Percentiles rank a stretch among this genome's conserved stretches.
Conservation (phyloP, 257 asterid genomes). For the Salvia rosmarinus region DNA sequence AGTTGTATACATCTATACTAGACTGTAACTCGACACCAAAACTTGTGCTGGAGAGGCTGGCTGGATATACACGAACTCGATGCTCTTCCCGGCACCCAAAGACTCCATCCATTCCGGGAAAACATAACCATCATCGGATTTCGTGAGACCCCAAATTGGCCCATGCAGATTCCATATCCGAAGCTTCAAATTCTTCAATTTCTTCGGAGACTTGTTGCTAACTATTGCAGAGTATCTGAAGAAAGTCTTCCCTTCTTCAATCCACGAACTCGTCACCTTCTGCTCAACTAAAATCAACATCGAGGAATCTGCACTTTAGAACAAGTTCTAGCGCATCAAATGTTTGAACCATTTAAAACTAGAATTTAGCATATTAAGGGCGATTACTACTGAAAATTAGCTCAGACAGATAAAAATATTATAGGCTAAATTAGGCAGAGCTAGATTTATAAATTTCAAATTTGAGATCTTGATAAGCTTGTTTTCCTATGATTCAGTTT, state of each 20-base stretch:
- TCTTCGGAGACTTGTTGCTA: conserved; percentile 52
- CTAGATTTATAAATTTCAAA: too few relatives aligned
- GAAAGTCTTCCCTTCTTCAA: conserved; percentile 37
- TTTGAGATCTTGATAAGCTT: too few relatives aligned
- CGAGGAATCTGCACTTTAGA: background rate
- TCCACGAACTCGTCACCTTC: conserved; percentile 44
- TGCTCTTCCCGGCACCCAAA: conserved; percentile 48
- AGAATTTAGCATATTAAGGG: too few relatives aligned
- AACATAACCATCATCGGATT: conserved; percentile 40
- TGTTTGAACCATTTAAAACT: too few relatives aligned
- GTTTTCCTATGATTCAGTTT: too few relatives aligned
- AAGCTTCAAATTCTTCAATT: conserved; percentile 48
- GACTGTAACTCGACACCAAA: conserved; percentile 49
- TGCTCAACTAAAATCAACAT: conserved; percentile 34
- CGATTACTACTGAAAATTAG: too few relatives aligned
- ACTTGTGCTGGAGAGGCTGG: conserved; percentile 48
- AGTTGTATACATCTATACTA: conserved; percentile 30
- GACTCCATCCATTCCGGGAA: conserved; percentile 52
- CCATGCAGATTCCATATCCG: conserved; percentile 50
- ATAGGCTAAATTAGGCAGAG: too few relatives aligned
- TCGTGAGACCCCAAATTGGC: conserved; percentile 63
- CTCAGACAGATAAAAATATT: too few relatives aligned
- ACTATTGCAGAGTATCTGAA: conserved; percentile 45
- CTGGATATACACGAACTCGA: conserved; percentile 61
- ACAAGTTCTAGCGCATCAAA: too few relatives aligned